Conservation (phyloP, 2,329 filamentous ascomycete genomes). For the Pezicula neosporulosa region DNA sequence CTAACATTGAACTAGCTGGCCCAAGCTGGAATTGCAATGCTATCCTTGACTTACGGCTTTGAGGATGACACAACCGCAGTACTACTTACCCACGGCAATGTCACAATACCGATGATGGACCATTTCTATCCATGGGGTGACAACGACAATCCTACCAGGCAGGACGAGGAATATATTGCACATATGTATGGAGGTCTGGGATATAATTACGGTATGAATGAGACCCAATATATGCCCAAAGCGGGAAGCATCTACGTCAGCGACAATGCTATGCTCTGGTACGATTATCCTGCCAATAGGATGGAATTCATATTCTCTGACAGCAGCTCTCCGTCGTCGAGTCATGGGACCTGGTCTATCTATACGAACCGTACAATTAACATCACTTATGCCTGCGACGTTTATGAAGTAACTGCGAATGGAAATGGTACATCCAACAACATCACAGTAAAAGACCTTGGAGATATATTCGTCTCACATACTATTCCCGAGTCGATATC, state of each 20-base stretch:
- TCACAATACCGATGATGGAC: constrained; percentile 34
- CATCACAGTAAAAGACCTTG: constrained; percentile 26
- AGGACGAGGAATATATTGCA: constrained; percentile 39
- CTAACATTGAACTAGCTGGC: constrained; percentile 27
- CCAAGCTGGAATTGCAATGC: constrained; percentile 39
- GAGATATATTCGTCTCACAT: constrained; percentile 19
- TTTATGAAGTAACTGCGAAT: constrained; percentile 27
- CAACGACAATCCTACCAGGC: constrained; percentile 12
- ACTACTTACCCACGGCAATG: constrained; percentile 29
- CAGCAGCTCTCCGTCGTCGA: constrained; percentile 1
- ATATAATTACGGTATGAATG: constrained; percentile 24
- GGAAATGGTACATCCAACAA: constrained; percentile 26
- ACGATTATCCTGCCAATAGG: constrained; percentile 6
- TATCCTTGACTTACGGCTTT: constrained; percentile 40
- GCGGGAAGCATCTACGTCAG: constrained; percentile 20
- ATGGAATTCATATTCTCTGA: constrained; percentile 38
- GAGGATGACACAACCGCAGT: constrained; percentile 32
- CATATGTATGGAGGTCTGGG: constrained; percentile 38
- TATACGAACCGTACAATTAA: constrained; percentile 32
- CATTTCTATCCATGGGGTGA: constrained; percentile 29
- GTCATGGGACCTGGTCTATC: constrained; percentile 17
- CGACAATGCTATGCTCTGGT: constrained; percentile 10
- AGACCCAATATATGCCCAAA: constrained; percentile 18
- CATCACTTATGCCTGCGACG: constrained; percentile 25
- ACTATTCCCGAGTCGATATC: constrained; percentile 31